These are phyloP conservation scores for Cylindrotheca closterium DNA, from an alignment of 108 stramenopile genomes.

Conservation along the genomic window DNA sequence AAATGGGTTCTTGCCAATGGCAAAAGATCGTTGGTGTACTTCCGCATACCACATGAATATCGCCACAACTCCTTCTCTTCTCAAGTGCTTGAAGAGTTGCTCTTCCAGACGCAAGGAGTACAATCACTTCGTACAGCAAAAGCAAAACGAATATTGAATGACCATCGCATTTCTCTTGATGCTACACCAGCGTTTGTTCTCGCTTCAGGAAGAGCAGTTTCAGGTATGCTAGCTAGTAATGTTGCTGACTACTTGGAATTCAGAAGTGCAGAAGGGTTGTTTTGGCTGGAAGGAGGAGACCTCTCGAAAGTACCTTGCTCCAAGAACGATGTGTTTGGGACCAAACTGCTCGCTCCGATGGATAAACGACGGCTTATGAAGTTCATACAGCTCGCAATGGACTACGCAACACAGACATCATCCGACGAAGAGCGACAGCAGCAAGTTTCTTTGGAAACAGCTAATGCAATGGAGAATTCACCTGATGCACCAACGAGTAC, in stretches of 20 bases:
- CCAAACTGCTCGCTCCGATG: slow-evolving; percentile 71
- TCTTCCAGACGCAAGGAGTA: slow-evolving; percentile 4
- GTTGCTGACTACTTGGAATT: slow-evolving; percentile 91
- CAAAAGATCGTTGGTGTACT: slow-evolving; percentile 16
- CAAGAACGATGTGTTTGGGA: slow-evolving; percentile 86
- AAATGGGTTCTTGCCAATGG: slow-evolving; percentile 42
- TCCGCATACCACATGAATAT: slow-evolving; percentile 19
- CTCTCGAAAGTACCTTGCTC: slow-evolving; percentile 79
- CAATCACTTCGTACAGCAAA: slow-evolving; percentile 5
- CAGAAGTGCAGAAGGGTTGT: slow-evolving; percentile 71
- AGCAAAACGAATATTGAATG: neutral
- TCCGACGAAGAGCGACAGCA: slow-evolving; percentile 20
- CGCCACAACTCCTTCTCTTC: neutral
- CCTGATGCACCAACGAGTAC: neutral
- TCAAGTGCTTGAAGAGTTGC: slow-evolving; percentile 18
- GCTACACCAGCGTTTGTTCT: slow-evolving; percentile 56
- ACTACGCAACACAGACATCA: slow-evolving; percentile 61
- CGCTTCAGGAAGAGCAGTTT: slow-evolving; percentile 70
- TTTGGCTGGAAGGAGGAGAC: slow-evolving; percentile 28
- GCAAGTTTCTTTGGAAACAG: neutral
- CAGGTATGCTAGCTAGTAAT: slow-evolving; percentile 73
- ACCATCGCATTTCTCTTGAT: slow-evolving; percentile 64
- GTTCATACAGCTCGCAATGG: slow-evolving; percentile 81
- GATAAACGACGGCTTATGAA: slow-evolving; percentile 94
- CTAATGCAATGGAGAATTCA: slow-evolving; percentile 1